phyloP scores from a whole-genome alignment of 2,329 filamentous ascomycete species.

The Fusarium falciforme region DNA sequence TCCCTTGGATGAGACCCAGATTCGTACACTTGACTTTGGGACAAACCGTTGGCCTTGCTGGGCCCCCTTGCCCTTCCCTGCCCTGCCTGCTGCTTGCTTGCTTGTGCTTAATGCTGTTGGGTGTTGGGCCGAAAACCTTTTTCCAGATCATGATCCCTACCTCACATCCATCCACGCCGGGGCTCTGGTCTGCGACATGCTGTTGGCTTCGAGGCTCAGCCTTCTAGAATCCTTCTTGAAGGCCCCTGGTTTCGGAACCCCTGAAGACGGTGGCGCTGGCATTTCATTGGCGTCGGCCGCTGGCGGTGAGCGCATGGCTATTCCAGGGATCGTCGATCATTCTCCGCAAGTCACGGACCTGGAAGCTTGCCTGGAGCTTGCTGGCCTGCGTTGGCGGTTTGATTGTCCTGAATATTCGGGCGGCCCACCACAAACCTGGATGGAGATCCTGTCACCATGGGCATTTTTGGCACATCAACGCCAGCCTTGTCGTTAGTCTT shows the following conservation, averaged over 20 bases:
- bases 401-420: slow-evolving; percentile 23
- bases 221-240: slow-evolving; percentile 44
- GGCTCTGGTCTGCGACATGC: not conserved
- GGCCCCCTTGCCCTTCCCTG: slow-evolving; percentile 4
- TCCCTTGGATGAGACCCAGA: not conserved
- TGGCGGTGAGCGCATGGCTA: slow-evolving; percentile 18
- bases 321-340: slow-evolving; percentile 29
- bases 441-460: slow-evolving; percentile 14
- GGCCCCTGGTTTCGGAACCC: slow-evolving; percentile 26
- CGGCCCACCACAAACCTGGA: slow-evolving; percentile 17
- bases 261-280: slow-evolving; percentile 27
- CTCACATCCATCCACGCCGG: slow-evolving; percentile 10
- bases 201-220: slow-evolving; percentile 30
- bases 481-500: slow-evolving; percentile 10
- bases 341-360: slow-evolving; percentile 25
- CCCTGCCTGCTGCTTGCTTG: not conserved
- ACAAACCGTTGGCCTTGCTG: slow-evolving; percentile 8
- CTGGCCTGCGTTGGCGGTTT: slow-evolving; percentile 21
- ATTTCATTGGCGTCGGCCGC: slow-evolving; percentile 26
- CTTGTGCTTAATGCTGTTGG: not conserved
- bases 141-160: slow-evolving; percentile 23
- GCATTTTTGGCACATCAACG: slow-evolving; percentile 4
- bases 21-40: slow-evolving; percentile 6
- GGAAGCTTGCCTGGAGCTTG: slow-evolving; percentile 2
- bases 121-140: not conserved